These are phyloP conservation scores for Psilocybe sp. DNA, from an alignment of 768 basidiomycete genomes.

Conservation along the genomic window DNA sequence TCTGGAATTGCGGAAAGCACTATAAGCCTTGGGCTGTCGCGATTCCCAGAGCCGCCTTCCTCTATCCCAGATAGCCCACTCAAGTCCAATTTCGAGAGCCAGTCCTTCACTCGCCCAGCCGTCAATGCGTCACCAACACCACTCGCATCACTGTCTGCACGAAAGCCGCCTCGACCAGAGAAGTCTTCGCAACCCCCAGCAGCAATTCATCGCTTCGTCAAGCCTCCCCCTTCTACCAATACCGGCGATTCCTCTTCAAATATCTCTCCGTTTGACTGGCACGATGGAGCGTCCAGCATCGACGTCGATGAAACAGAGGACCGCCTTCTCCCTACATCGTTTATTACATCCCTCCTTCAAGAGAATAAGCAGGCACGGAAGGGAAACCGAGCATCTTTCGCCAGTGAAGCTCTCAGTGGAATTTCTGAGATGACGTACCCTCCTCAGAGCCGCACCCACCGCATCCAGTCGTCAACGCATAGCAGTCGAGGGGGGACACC, in stretches of 20 bases:
- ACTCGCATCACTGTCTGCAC: too few relatives aligned
- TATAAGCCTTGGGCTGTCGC: conserved; percentile 48
- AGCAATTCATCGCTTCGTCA: too few relatives aligned
- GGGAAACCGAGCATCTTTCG: conserved; percentile 27
- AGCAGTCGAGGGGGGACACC: neutral
- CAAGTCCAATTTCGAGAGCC: conserved; percentile 23
- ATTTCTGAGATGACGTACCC: conserved; percentile 58
- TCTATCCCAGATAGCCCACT: conserved; percentile 43
- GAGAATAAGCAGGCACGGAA: conserved; percentile 33
- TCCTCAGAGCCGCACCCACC: conserved; percentile 26
- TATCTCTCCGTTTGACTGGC: conserved; percentile 51
- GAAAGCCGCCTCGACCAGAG: too few relatives aligned
- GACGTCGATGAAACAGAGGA: conserved; percentile 56
- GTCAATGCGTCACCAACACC: too few relatives aligned
- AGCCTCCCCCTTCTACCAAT: too few relatives aligned
- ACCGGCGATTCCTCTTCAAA: conserved; percentile 19
- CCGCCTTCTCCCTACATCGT: conserved; percentile 54
- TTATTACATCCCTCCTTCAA: conserved; percentile 56
- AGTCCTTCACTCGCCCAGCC: too few relatives aligned
- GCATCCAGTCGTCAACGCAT: conserved; percentile 2
- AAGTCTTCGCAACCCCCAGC: too few relatives aligned
- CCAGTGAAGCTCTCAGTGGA: conserved; percentile 44
- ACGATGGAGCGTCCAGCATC: conserved; percentile 59
- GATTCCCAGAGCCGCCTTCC: conserved; percentile 53
- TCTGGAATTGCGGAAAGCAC: conserved; percentile 59